Evolutionary conservation across 352 stramenopile species (phyloP).

Genomic region (Pythium brachiatum): DNA sequence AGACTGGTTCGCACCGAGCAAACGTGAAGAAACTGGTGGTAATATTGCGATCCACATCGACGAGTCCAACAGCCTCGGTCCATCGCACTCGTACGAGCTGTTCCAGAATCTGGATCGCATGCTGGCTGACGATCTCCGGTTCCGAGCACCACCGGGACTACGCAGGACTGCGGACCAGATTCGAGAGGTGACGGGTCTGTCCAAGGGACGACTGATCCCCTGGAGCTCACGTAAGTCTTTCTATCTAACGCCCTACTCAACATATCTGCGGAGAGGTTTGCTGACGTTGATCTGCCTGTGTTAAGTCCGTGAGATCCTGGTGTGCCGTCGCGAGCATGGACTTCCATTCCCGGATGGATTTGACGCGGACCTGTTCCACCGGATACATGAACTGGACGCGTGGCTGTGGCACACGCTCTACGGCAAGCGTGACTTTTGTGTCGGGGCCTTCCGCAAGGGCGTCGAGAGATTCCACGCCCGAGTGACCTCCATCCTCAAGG

Average conservation of each 20-base stretch:
- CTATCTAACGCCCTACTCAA: not conserved
- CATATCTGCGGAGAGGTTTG: not conserved
- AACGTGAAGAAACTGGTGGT: constrained; percentile 1
- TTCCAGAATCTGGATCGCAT: constrained; percentile 50
- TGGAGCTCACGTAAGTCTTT: constrained; percentile 56
- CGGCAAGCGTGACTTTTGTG: constrained; percentile 63
- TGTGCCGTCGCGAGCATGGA: constrained; percentile 60
- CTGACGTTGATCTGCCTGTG: not conserved
- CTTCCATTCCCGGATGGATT: constrained; percentile 55
- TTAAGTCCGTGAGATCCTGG: constrained; percentile 69
- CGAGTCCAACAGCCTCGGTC: constrained; percentile 44
- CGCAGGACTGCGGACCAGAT: constrained; percentile 37
- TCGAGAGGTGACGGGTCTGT: constrained; percentile 42
- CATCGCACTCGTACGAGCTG: constrained; percentile 65
- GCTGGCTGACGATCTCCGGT: constrained; percentile 46
- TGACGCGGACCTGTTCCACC: constrained; percentile 51
- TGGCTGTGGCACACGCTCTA: constrained; percentile 80
- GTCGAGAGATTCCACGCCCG: constrained; percentile 57
- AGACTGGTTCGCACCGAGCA: constrained; percentile 32
- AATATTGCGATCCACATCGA: constrained; percentile 48
- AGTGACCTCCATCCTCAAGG: constrained; percentile 40
- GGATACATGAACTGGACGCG: constrained; percentile 62
- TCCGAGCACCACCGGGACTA: constrained; percentile 44
- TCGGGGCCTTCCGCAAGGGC: constrained; percentile 52
- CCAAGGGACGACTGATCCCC: constrained; percentile 35